Percentiles rank a stretch among this genome's conserved stretches.
phyloP scores from a whole-genome alignment of 2,329 filamentous ascomycete species.

The Zopfia rhizophila region DNA sequence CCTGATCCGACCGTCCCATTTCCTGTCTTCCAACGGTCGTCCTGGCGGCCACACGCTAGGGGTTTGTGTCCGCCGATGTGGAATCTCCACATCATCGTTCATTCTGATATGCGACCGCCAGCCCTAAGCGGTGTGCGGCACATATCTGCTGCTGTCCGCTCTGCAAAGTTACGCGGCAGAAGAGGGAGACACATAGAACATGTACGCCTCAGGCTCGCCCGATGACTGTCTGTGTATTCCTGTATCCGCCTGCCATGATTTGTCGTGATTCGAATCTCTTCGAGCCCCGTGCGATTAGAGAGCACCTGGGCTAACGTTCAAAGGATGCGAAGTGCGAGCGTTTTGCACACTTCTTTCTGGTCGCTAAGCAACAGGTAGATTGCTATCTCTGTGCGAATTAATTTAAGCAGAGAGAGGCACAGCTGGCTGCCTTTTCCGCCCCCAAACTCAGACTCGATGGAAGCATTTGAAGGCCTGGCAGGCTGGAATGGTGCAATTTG shows the following conservation, averaged over 20 bases:
- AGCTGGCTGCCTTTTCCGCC: conserved; percentile 12
- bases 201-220: conserved; percentile 2
- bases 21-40: conserved; percentile 1
- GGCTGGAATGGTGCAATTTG: not conserved
- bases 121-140: conserved; percentile 23
- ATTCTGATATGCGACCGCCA: conserved; percentile 8
- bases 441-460: conserved; percentile 7
- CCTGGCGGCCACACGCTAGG: conserved; percentile 12
- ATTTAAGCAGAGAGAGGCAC: conserved; percentile 15
- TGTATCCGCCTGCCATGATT: conserved; percentile 4
- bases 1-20: conserved; percentile 1
- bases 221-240: conserved; percentile 12
- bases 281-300: conserved; percentile 14
- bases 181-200: conserved; percentile 2
- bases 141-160: not conserved
- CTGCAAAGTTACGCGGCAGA: conserved; percentile 18
- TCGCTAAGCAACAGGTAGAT: not conserved
- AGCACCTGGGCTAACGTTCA: conserved; percentile 2
- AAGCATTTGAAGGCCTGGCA: not conserved
- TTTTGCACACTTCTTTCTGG: too few relatives aligned
- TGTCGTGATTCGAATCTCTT: conserved; percentile 1
- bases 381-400: conserved; percentile 18
- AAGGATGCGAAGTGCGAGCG: conserved; percentile 14
- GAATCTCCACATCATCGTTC: conserved; percentile 11
- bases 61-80: conserved; percentile 10